These are phyloP conservation scores for Udeniomyces megalosporus DNA, from an alignment of 768 basidiomycete genomes.

Conservation along the genomic window DNA sequence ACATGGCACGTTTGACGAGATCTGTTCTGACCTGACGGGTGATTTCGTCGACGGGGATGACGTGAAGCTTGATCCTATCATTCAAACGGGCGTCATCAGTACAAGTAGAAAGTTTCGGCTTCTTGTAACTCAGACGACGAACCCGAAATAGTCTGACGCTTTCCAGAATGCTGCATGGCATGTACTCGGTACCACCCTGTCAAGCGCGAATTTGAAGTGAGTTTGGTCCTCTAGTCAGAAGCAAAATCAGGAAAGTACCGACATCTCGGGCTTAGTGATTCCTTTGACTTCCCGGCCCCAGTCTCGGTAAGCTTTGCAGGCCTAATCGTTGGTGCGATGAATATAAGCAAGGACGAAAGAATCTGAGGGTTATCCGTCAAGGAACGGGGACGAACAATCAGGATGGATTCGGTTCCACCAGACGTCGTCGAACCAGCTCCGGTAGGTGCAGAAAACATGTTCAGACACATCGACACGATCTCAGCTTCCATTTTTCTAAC, in stretches of 20 bases:
- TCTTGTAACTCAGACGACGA: too few species aligned
- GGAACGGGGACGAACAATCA: too few species aligned
- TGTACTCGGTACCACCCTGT: constrained; percentile 62
- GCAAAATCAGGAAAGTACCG: constrained; percentile 21
- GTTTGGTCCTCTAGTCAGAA: not conserved
- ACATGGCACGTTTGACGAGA: constrained; percentile 51
- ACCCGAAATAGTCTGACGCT: constrained; percentile 62
- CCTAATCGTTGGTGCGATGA: too few species aligned
- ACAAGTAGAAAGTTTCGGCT: too few species aligned
- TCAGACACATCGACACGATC: constrained; percentile 35
- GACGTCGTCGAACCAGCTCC: constrained; percentile 87
- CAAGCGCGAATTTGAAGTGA: not conserved
- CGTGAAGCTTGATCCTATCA: constrained; percentile 73
- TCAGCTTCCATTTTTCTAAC: constrained; percentile 91
- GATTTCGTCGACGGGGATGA: constrained; percentile 57
- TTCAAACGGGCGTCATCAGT: too few species aligned
- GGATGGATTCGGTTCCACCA: constrained; percentile 88
- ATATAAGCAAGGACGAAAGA: too few species aligned
- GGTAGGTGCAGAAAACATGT: constrained; percentile 52
- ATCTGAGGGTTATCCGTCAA: too few species aligned
- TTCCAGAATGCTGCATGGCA: constrained; percentile 95
- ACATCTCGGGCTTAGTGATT: constrained; percentile 83
- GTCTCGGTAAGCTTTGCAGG: constrained; percentile 59
- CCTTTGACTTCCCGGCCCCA: constrained; percentile 46
- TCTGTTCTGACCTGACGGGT: constrained; percentile 67